phyloP scores from a whole-genome alignment of 495 filamentous ascomycete species.

The Astrocystis sublimbata region DNA sequence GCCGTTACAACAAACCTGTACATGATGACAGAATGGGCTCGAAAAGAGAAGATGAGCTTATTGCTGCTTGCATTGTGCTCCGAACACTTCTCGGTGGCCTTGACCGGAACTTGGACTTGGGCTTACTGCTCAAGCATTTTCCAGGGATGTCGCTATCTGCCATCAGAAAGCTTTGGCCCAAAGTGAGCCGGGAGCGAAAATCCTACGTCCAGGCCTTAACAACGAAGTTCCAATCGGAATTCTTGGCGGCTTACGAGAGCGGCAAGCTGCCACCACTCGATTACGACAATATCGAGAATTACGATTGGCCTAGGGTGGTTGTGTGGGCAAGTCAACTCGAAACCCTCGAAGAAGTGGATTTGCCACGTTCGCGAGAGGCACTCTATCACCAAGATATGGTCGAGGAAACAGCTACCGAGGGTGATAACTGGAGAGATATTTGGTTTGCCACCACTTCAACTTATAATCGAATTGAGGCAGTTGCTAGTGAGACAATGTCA shows the following conservation, averaged over 20 bases:
- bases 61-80: slow-evolving; percentile 72
- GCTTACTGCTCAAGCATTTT: slow-evolving; percentile 65
- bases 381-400: slow-evolving; percentile 35
- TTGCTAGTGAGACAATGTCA: slow-evolving; percentile 29
- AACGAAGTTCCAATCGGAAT: slow-evolving; percentile 73
- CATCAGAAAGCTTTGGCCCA: slow-evolving; percentile 63
- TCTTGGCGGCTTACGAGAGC: slow-evolving; percentile 72
- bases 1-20: slow-evolving; percentile 36
- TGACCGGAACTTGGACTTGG: slow-evolving; percentile 71
- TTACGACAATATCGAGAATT: slow-evolving; percentile 66
- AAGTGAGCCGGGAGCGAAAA: slow-evolving; percentile 57
- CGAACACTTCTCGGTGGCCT: slow-evolving; percentile 73
- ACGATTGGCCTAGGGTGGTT: slow-evolving; percentile 75
- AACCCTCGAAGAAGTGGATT: slow-evolving; percentile 35
- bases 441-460: slow-evolving; percentile 47
- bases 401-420: slow-evolving; percentile 32
- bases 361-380: slow-evolving; percentile 39
- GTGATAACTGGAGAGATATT: slow-evolving; percentile 49
- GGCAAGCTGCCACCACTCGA: slow-evolving; percentile 69
- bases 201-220: slow-evolving; percentile 68
- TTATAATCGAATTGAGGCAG: slow-evolving; percentile 47
- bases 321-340: slow-evolving; percentile 62
- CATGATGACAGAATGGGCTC: slow-evolving; percentile 38
- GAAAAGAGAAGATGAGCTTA: slow-evolving; percentile 48
- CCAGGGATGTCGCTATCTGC: slow-evolving; percentile 57